Evolutionary conservation across 352 stramenopile species (phyloP), one percentile per base, ranked within the genome.

Genomic region (Phytophthora foliorum): DNA sequence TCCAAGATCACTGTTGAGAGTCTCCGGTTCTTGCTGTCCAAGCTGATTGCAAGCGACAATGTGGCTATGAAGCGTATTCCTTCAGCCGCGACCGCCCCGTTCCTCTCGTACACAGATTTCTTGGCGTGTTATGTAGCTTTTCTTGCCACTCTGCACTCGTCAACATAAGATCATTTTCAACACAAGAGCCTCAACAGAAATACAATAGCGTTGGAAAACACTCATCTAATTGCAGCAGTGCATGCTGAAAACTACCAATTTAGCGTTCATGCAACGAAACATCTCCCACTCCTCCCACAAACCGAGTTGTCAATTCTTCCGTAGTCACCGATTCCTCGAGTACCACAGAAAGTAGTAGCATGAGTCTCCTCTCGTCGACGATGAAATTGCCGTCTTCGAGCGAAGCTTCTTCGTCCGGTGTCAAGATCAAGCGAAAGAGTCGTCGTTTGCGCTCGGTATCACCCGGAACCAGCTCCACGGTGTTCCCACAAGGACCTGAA

Each of bases 81-180:
- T 6, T 31, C 58, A 14, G 55, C 57, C 0, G 74, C 76, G 2
- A 79, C 77, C 3, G 21, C 46, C 0, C 70, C 80, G 0, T 93
- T 86, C 44, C 56, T 91, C 4, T 81, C 65, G 3, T 93, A 91
- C 45, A 93, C 82, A 0, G 85, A 93, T 39, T 93, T 93, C 24
- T 71, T 93, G 8, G 74, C 82, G 0, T 82, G 68, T 60, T 90
- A 82, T 50, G 78, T 91, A 0, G 85, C 82, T 2, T 82, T 80
- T 34, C 61, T 89, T 4, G 51, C 78, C 24, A 60, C 49, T 8
- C 44, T 69, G 19, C 69, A 79, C 57, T 52, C 51, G 17, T 69
- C 49, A 64, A 29, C 24, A 58, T 69, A 44, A 69, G 36, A 49
- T 32, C 16, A 41, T 51, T 21, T 46, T 54, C 17, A 45, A 58